phyloP scores from a whole-genome alignment of 2,329 filamentous ascomycete species.

The Aspergillus clavatus region DNA sequence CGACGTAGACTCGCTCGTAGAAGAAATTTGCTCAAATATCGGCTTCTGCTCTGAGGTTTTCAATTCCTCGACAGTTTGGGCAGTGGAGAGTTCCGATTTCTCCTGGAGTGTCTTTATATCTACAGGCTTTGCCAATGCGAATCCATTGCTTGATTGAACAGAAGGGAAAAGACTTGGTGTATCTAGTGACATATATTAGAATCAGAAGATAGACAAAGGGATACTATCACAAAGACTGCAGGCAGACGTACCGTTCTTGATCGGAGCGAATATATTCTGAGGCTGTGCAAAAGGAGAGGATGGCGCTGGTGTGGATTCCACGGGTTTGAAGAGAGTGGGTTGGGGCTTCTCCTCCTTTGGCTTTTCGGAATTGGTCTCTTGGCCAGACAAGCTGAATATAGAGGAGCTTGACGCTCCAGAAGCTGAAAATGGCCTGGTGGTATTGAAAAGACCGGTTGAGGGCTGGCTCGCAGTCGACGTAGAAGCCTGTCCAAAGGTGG shows the following conservation, averaged over 20 bases:
- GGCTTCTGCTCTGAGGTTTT: neutral
- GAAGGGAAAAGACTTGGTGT: neutral
- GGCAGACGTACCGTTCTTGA: constrained; percentile 11
- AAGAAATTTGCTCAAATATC: neutral
- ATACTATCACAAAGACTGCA: neutral
- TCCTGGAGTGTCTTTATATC: neutral
- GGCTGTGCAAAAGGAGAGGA: constrained; percentile 3
- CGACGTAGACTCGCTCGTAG: neutral
- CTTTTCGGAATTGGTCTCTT: neutral
- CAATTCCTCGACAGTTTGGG: neutral
- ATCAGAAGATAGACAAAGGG: neutral
- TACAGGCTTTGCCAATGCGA: neutral
- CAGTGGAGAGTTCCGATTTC: neutral
- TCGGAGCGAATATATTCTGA: constrained; percentile 4
- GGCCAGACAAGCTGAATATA: constrained; percentile 8
- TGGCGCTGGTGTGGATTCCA: neutral
- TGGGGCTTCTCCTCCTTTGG: neutral
- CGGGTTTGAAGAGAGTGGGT: neutral
- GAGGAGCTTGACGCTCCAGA: constrained; percentile 2
- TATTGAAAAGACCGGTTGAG: constrained; percentile 11
- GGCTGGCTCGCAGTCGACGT: constrained; percentile 11
- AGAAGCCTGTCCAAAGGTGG: constrained; percentile 5
- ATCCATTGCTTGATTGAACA: neutral
- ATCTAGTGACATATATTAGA: constrained; percentile 4
- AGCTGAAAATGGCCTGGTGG: constrained; percentile 6